These are phyloP conservation scores for Luffa aegyptiaca DNA, from an alignment of 306 rosid genomes.

Conservation along the genomic window DNA sequence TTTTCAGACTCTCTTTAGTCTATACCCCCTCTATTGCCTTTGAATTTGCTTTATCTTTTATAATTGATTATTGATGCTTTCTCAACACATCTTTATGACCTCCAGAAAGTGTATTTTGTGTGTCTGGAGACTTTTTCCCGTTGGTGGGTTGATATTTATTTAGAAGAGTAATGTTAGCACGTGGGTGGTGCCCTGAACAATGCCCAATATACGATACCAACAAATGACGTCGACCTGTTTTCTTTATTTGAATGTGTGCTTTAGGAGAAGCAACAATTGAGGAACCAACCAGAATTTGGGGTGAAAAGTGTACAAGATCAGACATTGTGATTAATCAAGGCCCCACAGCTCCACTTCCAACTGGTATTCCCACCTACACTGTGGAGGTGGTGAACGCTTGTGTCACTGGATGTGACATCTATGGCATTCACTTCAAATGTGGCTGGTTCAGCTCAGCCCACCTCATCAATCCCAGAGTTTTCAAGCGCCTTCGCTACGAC, in stretches of 20 bases:
- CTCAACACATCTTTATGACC: conserved; percentile 17
- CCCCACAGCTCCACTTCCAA: conserved; percentile 64
- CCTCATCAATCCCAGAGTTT: conserved; percentile 65
- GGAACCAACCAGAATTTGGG: conserved; percentile 64
- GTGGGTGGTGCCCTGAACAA: conserved; percentile 6
- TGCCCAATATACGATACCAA: background rate
- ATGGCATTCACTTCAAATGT: conserved; percentile 54
- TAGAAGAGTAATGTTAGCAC: conserved; percentile 4
- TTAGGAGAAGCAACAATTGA: conserved; percentile 18
- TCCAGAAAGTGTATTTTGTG: conserved; percentile 25
- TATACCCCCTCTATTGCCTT: background rate
- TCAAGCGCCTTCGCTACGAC: conserved; percentile 66
- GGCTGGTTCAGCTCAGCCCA: conserved; percentile 94
- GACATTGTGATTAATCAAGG: conserved; percentile 72
- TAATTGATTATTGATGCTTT: conserved; percentile 13
- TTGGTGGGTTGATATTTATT: conserved; percentile 8
- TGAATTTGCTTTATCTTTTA: conserved; percentile 1
- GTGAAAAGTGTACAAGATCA: conserved; percentile 53
- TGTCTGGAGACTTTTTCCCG: conserved; percentile 9
- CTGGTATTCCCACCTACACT: conserved; percentile 72
- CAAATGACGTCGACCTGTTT: background rate
- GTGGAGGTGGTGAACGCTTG: conserved; percentile 75
- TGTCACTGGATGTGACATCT: conserved; percentile 56
- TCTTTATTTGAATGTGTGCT: conserved; percentile 3
- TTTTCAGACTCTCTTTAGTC: background rate